A percentile compares a stretch with the other conserved stretches of the same genome.
These are phyloP conservation scores for Pseudogymnoascus sp. DNA, from an alignment of 2,329 filamentous ascomycete species.

Conservation along the genomic window DNA sequence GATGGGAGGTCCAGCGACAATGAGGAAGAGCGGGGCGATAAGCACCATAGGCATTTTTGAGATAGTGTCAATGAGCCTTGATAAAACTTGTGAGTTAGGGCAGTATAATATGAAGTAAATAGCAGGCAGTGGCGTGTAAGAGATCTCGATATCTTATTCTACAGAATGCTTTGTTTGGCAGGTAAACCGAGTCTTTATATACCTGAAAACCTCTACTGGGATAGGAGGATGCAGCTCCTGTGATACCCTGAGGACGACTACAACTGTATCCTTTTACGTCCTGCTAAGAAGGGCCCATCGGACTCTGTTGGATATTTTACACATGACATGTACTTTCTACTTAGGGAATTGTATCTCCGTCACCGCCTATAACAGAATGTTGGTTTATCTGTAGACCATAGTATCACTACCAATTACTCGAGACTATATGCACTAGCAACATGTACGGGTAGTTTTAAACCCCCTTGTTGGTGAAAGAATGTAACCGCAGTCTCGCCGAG, in stretches of 20 bases:
- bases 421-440: not conserved
- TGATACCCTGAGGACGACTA: not conserved
- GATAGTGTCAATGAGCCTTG: not conserved
- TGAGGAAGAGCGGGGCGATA: no score
- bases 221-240: not conserved
- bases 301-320: no score
- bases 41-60: not conserved
- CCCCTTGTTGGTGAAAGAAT: no score
- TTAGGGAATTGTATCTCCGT: no score
- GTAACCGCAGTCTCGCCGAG: no score
- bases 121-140: not conserved
- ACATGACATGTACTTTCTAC: no score
- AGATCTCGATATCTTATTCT: not conserved
- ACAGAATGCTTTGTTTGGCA: not conserved
- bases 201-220: not conserved
- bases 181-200: not conserved
- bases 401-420: no score
- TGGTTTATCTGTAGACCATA: no score
- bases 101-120: not conserved
- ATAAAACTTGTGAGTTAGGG: not conserved
- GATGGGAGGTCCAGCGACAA: no score
- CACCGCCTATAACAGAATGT: no score
- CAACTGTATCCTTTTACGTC: not conserved
- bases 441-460: not conserved
- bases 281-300: not conserved